Base-by-base conservation (phyloP, 768 basidiomycete genomes). In the Lactarius akahatsu region DNA sequence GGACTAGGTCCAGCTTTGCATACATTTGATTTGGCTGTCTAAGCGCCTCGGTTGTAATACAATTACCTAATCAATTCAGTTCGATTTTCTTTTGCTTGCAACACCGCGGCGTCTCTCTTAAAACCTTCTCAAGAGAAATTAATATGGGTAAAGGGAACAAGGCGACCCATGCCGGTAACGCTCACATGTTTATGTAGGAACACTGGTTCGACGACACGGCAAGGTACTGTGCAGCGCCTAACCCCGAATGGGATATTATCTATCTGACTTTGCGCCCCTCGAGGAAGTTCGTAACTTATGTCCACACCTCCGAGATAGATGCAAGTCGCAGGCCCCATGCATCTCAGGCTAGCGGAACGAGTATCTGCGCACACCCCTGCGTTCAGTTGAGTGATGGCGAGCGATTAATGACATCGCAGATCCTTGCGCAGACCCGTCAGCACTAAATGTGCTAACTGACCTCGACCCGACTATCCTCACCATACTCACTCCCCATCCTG, bases 61-160 rank as follows among this genome's bases (percentile, higher is more conserved):
- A 30, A 67, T 62, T 41, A 59, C 20, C 30, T 58, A 67, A 67
- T 62, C 47, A 23, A 23, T 50, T 50, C 47, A 47, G 11, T 23
- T 45, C 26, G 15, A 36, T 59, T 36, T 2, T 16, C 38, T 52
- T 40, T 52, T 40, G 11, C 10, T 23, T n/a, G n/a, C 41, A 34
- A 15, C 41, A 41, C 60, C 0, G 34, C 36, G 34, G 30, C 30
- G 28, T 26, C 23, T n/a, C 10, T 52, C 50, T 26, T 10, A 47
- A n/a, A 15, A 38, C 40, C 16, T 13, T 16, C 40, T 16, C 40
- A 41, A 16, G 40, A 38, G 11, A 38, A 38, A 38, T 38, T 38
- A 38, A 38, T 38, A 34, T 38, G 38, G 38, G 38, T 13, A 38
- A 11, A 38, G 13, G 36, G 36, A 38, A 23, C 20, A 20, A 8